Evolutionary conservation across 306 rosid genomes (phyloP).

Genomic region (Alnus rubra): DNA sequence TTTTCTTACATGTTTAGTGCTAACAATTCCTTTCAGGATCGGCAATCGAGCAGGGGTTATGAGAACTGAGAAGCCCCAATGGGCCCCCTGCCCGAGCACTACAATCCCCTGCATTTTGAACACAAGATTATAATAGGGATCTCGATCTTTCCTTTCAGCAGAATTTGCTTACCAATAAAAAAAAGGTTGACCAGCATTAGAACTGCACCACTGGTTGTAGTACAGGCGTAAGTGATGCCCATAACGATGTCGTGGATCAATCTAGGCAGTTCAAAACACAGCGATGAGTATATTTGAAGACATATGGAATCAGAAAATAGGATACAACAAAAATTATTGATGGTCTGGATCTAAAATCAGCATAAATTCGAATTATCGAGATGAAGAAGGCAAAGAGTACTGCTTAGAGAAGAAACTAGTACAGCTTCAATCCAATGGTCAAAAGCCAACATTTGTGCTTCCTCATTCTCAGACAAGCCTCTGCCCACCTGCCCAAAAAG

Average conservation of each 20-base stretch:
- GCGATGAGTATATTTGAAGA: not conserved
- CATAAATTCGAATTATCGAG: not conserved
- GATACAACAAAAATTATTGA: too few species aligned
- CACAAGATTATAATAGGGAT: too few species aligned
- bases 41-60: too few species aligned
- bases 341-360: not conserved
- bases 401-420: conserved; percentile 16
- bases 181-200: conserved; percentile 84
- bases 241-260: conserved; percentile 98
- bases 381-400: not conserved
- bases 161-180: conserved; percentile 36
- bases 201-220: conserved; percentile 70
- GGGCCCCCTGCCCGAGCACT: too few species aligned
- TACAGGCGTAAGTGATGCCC: conserved; percentile 81
- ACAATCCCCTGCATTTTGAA: too few species aligned
- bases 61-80: too few species aligned
- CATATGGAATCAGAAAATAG: not conserved
- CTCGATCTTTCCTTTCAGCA: too few species aligned
- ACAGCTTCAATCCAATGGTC: conserved; percentile 99
- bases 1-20: too few species aligned
- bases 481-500: conserved; percentile 67
- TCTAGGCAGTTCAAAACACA: conserved; percentile 28
- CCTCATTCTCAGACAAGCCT: conserved; percentile 73
- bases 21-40: too few species aligned
- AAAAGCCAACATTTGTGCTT: conserved; percentile 92